A percentile compares a stretch with the other conserved stretches of the same genome.
Conservation (phyloP, 495 filamentous ascomycete species). For the Cenococcum geophilum region DNA sequence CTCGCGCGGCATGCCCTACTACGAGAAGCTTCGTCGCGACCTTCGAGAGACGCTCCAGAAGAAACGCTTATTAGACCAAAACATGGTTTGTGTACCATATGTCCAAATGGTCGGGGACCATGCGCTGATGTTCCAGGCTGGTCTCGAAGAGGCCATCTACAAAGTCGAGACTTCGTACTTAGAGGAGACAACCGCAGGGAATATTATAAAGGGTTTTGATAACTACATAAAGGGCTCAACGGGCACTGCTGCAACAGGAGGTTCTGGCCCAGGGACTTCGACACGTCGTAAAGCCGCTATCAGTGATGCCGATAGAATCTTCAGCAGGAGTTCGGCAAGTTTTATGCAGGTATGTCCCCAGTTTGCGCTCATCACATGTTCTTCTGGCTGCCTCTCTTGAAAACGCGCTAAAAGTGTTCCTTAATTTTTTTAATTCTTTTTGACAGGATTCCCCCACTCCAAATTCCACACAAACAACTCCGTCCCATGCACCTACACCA, state of each 20-base stretch:
- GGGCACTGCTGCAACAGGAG: constrained; percentile 15
- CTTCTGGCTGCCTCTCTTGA: too few species aligned
- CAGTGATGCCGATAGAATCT: constrained; percentile 41
- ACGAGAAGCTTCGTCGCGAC: constrained; percentile 65
- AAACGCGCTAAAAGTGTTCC: too few species aligned
- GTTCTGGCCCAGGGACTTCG: constrained; percentile 26
- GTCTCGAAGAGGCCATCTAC: constrained; percentile 77
- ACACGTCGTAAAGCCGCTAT: constrained; percentile 35
- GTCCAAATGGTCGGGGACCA: neutral
- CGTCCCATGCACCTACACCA: constrained; percentile 39
- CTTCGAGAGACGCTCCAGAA: constrained; percentile 61
- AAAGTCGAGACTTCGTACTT: constrained; percentile 82
- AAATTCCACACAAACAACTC: constrained; percentile 27
- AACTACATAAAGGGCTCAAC: constrained; percentile 87
- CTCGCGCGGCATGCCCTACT: constrained; percentile 53
- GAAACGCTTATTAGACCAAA: constrained; percentile 61
- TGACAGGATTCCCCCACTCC: constrained; percentile 29
- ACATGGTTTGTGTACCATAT: constrained; percentile 47
- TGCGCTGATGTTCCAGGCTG: constrained; percentile 39
- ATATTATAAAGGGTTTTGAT: constrained; percentile 96
- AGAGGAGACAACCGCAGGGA: constrained; percentile 79
- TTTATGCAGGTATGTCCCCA: constrained; percentile 32
- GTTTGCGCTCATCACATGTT: neutral
- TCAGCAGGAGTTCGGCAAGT: constrained; percentile 38
- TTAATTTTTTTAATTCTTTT: neutral